phyloP scores from a whole-genome alignment of 2,329 filamentous ascomycete species.

The Fusarium pilosicola region DNA sequence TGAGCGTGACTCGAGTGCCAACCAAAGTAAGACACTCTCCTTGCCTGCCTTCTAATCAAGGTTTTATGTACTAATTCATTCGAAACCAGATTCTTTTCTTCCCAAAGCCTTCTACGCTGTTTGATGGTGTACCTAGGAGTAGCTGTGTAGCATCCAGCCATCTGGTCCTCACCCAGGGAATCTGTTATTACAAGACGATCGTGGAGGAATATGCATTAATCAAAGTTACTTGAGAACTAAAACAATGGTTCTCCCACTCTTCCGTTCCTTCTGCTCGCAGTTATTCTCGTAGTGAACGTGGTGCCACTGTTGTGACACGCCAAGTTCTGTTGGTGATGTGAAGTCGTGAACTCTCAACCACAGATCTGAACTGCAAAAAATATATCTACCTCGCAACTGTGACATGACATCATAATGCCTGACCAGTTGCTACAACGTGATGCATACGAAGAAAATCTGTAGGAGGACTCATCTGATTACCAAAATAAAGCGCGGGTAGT shows the following conservation, averaged over 20 bases:
- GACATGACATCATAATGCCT: not conserved
- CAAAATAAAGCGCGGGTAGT: not conserved
- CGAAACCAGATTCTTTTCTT: not conserved
- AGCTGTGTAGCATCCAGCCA: not conserved
- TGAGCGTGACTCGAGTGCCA: not conserved
- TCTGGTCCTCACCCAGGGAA: not conserved
- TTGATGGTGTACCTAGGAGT: not conserved
- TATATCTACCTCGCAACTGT: not conserved
- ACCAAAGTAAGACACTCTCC: not conserved
- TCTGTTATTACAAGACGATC: not conserved
- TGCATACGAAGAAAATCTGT: no score
- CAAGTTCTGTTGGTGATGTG: not conserved
- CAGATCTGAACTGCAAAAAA: not conserved
- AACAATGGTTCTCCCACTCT: not conserved
- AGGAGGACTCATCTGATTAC: not conserved
- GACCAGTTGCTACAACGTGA: rapidly evolving
- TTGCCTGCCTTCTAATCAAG: not conserved
- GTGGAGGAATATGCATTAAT: not conserved
- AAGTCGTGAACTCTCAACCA: not conserved
- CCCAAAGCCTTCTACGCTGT: not conserved
- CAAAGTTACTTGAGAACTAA: not conserved
- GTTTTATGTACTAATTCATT: not conserved
- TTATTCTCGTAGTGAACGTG: not conserved
- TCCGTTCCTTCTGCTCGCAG: not conserved
- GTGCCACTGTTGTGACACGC: not conserved